phyloP scores from a whole-genome alignment of 305 asterid genomes.

The Rubia peregrina region DNA sequence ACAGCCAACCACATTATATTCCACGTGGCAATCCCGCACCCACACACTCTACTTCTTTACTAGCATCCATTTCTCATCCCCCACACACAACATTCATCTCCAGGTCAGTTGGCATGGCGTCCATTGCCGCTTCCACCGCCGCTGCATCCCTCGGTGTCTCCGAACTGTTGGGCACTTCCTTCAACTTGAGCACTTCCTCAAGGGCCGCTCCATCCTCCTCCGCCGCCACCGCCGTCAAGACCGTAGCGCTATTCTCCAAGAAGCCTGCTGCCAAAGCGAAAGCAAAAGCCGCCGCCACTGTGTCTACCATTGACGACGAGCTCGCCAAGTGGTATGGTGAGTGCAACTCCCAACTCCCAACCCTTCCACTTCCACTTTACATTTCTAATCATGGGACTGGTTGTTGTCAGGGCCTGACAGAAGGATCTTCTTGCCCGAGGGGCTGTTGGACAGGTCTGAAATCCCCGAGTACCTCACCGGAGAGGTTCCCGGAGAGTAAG shows the following conservation, averaged over 20 bases:
- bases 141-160: conserved; percentile 60
- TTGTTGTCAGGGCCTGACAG: conserved; percentile 73
- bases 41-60: conserved; percentile 45
- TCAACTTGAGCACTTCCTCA: conserved; percentile 43
- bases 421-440: conserved; percentile 92
- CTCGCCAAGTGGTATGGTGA: conserved; percentile 99
- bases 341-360: conserved; percentile 16
- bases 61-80: not conserved
- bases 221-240: conserved; percentile 48
- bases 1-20: conserved; percentile 8
- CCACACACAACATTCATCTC: not conserved
- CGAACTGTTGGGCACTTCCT: conserved; percentile 66
- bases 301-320: conserved; percentile 62
- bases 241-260: conserved; percentile 76
- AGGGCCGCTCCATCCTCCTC: conserved; percentile 55
- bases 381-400: no score
- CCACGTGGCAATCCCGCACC: conserved; percentile 46
- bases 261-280: conserved; percentile 51
- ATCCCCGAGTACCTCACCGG: conserved; percentile 92
- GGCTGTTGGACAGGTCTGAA: conserved; percentile 91
- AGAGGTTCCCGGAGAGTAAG: conserved; percentile 98
- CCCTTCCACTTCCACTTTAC: no score
- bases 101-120: conserved; percentile 30
- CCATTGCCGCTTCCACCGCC: conserved; percentile 49
- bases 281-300: conserved; percentile 41